Evolutionary conservation across 148 eudicot species (phyloP).

Genomic region (Cornus kousa): DNA sequence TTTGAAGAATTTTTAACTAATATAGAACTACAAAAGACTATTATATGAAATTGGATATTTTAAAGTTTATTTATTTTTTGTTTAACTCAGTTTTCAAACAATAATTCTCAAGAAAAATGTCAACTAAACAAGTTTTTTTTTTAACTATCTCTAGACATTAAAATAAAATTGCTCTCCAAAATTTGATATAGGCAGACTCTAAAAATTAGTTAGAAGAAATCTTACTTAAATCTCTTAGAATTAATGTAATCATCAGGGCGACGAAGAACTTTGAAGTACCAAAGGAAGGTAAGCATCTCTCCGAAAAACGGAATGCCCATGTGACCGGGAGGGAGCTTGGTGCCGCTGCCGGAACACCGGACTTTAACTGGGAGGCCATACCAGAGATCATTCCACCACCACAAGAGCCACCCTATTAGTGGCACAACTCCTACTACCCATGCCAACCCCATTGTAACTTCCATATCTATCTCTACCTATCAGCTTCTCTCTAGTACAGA

Average conservation of each 20-base stretch:
- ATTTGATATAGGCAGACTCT: too few species aligned
- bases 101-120: too few species aligned
- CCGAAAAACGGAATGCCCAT: slow-evolving; percentile 36
- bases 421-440: not conserved
- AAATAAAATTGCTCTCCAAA: too few species aligned
- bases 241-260: slow-evolving; percentile 44
- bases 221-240: slow-evolving; percentile 31
- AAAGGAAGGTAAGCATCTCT: slow-evolving; percentile 30
- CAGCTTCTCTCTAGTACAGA: not conserved
- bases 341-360: slow-evolving; percentile 2
- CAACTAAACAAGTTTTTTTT: too few species aligned
- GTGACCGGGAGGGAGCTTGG: slow-evolving; percentile 33
- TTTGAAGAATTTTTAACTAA: too few species aligned
- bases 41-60: too few species aligned
- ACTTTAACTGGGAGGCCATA: not conserved
- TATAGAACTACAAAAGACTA: too few species aligned
- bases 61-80: too few species aligned
- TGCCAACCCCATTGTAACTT: not conserved
- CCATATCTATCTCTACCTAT: not conserved
- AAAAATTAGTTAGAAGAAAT: not conserved
- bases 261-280: slow-evolving; percentile 33
- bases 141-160: too few species aligned
- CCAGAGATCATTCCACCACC: slow-evolving; percentile 5
- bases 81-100: too few species aligned
- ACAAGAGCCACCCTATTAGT: not conserved